Evolutionary conservation across 2,329 filamentous ascomycete species (phyloP), one percentile per base, ranked within the genome.

Genomic region (Botrytis aclada): DNA sequence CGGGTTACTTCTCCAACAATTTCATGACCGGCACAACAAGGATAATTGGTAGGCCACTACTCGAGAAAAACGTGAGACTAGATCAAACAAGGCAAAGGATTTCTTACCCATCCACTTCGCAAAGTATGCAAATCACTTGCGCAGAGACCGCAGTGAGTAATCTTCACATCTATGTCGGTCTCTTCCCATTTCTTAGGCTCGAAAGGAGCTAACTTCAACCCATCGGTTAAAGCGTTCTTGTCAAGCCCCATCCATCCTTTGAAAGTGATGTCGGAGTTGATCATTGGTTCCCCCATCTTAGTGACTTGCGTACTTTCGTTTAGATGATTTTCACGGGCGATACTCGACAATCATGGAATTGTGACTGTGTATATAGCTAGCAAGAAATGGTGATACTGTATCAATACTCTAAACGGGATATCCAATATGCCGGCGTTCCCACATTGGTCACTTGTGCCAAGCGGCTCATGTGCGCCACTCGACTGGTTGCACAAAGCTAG

Each of bases 61-160:
- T 47, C 16, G 20, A 37, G n/a, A n/a, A 58, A 47, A 41, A 34
- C 7, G 45, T 65, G 43, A 74, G 63, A 47, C 37, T n/a, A 22
- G 25, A 37, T 70, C 37, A 25, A 37, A 69, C 12, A 32, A 37
- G 29, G 37, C n/a, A 20, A 41, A 43, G 25, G 20, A 43, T 45
- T 51, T 45, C 74, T 70, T 73, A 74, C 25, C 75, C 79, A 80
- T 37, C 79, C 78, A 61, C 75, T 76, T n/a, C 73, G 74, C 12
- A 81, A 73, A 41, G 75, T 76, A 72, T 80, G 79, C 22, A 80
- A 34, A 74, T 80, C 78, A 43, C 70, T 72, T 61, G 82, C 84
- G 74, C 84, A 86, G 71, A 86, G 81, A 74, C 84, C 85, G 75
- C 84, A 86, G 78, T 86, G 84, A 56, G 83, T 82, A 71, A 86